Evolutionary conservation across 73 alveolate species (phyloP).

Genomic region (Halteria grandinella): DNA sequence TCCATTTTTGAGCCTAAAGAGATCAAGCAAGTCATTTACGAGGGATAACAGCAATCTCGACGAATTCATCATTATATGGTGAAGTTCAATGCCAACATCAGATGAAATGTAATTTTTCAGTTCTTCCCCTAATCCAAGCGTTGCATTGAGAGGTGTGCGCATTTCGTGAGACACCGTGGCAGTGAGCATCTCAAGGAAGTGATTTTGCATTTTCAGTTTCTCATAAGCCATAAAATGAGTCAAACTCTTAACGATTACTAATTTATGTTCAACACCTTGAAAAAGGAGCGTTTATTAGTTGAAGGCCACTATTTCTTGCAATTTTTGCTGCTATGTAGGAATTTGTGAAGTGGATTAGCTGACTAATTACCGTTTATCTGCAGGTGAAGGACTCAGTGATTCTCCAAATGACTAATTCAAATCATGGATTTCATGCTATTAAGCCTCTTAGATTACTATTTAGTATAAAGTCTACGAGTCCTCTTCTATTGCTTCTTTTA

Average conservation of each 20-base stretch:
- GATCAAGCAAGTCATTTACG: slow-evolving; percentile 23
- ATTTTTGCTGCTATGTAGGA: too few relatives aligned
- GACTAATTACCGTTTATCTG: too few relatives aligned
- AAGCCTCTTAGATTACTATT: too few relatives aligned
- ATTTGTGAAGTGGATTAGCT: too few relatives aligned
- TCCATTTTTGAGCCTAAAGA: not conserved
- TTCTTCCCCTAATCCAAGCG: not conserved
- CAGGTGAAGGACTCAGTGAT: too few relatives aligned
- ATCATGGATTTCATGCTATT: too few relatives aligned
- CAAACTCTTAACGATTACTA: not conserved
- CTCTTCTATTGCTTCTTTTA: too few relatives aligned
- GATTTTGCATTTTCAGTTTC: slow-evolving; percentile 11
- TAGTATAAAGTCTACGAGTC: too few relatives aligned
- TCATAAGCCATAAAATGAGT: slow-evolving; percentile 11
- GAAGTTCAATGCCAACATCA: not conserved
- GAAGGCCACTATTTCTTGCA: not conserved
- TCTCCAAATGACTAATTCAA: too few relatives aligned
- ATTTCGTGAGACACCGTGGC: slow-evolving; percentile 37
- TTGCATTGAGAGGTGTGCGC: slow-evolving; percentile 29
- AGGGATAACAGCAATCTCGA: slow-evolving; percentile 7
- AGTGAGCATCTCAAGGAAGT: slow-evolving; percentile 32
- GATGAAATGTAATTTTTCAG: not conserved
- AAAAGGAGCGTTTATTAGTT: not conserved
- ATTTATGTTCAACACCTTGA: not conserved
- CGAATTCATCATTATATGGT: not conserved